Base-by-base conservation (phyloP, 2,329 filamentous ascomycete species). In the Xylaria hypoxylon region DNA sequence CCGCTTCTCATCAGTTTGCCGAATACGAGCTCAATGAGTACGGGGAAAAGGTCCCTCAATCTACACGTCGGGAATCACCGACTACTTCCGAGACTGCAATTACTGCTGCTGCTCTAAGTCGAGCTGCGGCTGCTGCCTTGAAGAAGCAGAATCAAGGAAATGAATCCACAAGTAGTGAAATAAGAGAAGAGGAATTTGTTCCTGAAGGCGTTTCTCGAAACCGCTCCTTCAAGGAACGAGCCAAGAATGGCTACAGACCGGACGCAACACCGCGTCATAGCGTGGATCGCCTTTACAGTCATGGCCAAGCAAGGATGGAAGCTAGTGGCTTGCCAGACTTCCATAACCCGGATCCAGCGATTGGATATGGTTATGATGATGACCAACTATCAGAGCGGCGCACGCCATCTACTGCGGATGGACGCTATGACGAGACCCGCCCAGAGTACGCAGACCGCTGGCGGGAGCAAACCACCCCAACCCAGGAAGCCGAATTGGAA, bases 361-460 rank as follows among this genome's bases (percentile, higher is more conserved):
- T 92, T 73, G 93, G 91, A 3, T 91, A 92, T 70, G 82, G 79
- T 57, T 81, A 84, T 64, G 83, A 86, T 11, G 86, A 88, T 42
- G 79, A 80, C 24, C 65, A 71, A 19, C 51, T 61, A 17, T 71
- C 71, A 6, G 93, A 96, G 68, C 85, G 93, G 17, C 90, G 88
- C 51, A 97, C 94, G 19, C 93, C 93, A 2, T 97, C 94, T 0
- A 85, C 94, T 56, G 89, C 96, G 45, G 87, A 94, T 70, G 93
- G 92, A 19, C 90, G 90, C 0, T 86, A 91, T 56, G 89, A 88
- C 57, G 88, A 86, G 33, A 71, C 72, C 1, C 74, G 79, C 8
- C 64, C 77, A 17, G 71, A 71, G 45, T 69, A 73, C 31, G 62
- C 67, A 31, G 72, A 70, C 10, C 71, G 78, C 55, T 80, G 78